Base-by-base conservation (phyloP, 345 rosid genomes). In the Camelina laxa region DNA sequence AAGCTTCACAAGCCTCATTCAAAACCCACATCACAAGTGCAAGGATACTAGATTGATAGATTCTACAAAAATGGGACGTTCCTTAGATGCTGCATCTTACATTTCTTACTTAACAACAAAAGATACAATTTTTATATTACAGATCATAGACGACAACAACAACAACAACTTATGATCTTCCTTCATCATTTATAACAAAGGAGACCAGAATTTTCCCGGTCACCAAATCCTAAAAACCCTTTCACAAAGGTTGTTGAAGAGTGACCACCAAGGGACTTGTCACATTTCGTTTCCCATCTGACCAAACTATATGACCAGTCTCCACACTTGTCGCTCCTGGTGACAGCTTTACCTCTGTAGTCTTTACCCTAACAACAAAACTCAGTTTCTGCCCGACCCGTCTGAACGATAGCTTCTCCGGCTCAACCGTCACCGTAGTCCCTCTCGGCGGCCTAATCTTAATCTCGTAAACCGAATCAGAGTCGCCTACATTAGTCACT, bases 171-270 rank as follows among this genome's bases (percentile, higher is more conserved):
- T 64, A 36, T 64, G 75, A 63, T 77, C 71, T 64, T 76, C 9
- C 61, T 27, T 58, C 30, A 30, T 56, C 60, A 63, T 17, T 64
- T 30, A 21, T 65, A 24, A 36, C 35, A 74, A 42, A 41, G 45
- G 31, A 70, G 72, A 70, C 80, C 76, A 70, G 39, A 65, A 65
- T 65, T 49, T 64, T 64, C 17, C 67, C 27, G 5, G 61, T 64
- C 56, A 36, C 51, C 6, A 70, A 57, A 57, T 20, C 72, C 76
- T 71, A 48, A 77, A 49, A 16, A 27, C 5, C 72, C 49, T 62
- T 48, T 80, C 83, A 91, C 57, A 95, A 74, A 80, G 97, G 96
- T 67, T 91, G 97, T 82, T 95, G 99, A 89, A 95, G 78, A 70
- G 99, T 91, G 58, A 90, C 91, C 13, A 90, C 84, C 60, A 95